phyloP scores from a whole-genome alignment of 2,329 filamentous ascomycete species.

The Tympanopsis confertula region DNA sequence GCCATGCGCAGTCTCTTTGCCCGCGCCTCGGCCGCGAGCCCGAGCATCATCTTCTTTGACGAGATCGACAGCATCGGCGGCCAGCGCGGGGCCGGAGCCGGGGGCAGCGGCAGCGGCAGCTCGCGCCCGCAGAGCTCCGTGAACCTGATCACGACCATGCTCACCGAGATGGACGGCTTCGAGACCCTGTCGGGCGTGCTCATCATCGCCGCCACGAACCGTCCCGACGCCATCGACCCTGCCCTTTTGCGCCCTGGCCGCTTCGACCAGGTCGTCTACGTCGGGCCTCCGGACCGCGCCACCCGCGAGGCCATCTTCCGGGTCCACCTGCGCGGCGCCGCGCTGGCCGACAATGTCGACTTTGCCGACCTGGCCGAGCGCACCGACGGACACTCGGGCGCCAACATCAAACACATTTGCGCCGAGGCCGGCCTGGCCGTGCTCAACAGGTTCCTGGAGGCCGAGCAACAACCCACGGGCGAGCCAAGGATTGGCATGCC shows the following conservation, averaged over 20 bases:
- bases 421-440: not conserved
- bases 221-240: constrained; percentile 74
- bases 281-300: constrained; percentile 64
- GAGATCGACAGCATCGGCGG: constrained; percentile 81
- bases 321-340: constrained; percentile 51
- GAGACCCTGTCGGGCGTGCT: constrained; percentile 73
- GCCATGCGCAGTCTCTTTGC: constrained; percentile 75
- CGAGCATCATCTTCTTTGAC: constrained; percentile 93
- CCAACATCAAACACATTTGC: constrained; percentile 58
- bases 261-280: constrained; percentile 76
- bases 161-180: constrained; percentile 95
- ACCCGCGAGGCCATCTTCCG: constrained; percentile 68
- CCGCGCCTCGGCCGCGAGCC: constrained; percentile 72
- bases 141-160: constrained; percentile 76
- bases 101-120: constrained; percentile 15
- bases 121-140: constrained; percentile 36
- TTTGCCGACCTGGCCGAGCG: constrained; percentile 46
- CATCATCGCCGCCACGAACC: constrained; percentile 83
- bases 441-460: constrained; percentile 33
- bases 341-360: constrained; percentile 53
- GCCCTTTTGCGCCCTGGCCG: constrained; percentile 77
- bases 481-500: constrained; percentile 24
- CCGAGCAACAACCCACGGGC: constrained; percentile 19
- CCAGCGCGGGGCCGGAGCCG: constrained; percentile 32
- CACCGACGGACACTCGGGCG: constrained; percentile 73